A percentile compares a stretch with the other conserved stretches of the same genome.
Evolutionary conservation across 108 stramenopile genomes (phyloP).

Genomic region (Nannochloropsis salina): DNA sequence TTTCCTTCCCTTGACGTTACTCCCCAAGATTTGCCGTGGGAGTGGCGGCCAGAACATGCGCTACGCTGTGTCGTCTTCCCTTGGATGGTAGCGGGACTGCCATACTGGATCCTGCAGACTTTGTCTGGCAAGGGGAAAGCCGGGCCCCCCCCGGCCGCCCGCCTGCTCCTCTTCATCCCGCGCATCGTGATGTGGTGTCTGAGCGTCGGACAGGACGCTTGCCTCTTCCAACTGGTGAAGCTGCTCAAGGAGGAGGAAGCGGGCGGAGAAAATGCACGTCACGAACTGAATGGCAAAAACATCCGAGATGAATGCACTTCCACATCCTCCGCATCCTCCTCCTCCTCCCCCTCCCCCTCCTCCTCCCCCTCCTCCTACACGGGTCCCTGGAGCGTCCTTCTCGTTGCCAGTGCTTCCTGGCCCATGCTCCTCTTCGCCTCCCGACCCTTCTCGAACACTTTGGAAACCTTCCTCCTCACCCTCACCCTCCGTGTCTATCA

Average conservation of each 20-base stretch:
- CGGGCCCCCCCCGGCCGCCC: too few species aligned
- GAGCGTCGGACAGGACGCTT: conserved; percentile 57
- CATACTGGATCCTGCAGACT: conserved; percentile 45
- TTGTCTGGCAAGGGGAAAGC: background rate
- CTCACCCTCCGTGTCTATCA: conserved; percentile 12
- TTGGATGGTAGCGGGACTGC: conserved; percentile 61
- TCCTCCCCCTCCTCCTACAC: conserved; percentile 18
- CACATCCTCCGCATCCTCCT: background rate
- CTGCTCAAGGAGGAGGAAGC: background rate
- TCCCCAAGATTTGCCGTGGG: conserved; percentile 58
- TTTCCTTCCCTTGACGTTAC: conserved; percentile 29
- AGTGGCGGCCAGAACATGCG: conserved; percentile 66
- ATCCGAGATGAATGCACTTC: too few species aligned
- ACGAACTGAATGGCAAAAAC: too few species aligned
- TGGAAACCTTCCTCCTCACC: conserved; percentile 65
- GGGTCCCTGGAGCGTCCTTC: conserved; percentile 33
- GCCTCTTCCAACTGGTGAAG: conserved; percentile 52
- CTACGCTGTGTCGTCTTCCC: conserved; percentile 67
- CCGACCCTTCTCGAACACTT: conserved; percentile 70
- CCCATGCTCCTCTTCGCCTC: conserved; percentile 57
- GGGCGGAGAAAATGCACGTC: background rate
- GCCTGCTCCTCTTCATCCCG: conserved; percentile 62
- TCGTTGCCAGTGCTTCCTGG: conserved; percentile 65
- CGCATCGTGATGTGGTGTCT: conserved; percentile 61
- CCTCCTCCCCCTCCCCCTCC: background rate